Evolutionary conservation across 495 filamentous ascomycete species (phyloP).

Genomic region (Jackrogersella multiformis): DNA sequence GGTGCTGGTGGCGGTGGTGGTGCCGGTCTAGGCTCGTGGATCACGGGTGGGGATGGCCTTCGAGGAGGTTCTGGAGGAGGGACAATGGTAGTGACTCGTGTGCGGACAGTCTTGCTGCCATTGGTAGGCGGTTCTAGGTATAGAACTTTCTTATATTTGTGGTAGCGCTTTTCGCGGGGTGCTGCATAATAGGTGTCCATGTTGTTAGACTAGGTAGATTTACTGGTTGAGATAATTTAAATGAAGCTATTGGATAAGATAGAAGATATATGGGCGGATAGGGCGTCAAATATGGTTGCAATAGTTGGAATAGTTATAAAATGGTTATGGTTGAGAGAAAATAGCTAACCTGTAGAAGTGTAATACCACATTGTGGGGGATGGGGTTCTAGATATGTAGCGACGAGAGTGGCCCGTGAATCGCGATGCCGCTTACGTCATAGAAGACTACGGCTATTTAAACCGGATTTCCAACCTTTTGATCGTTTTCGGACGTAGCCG

Average conservation of each 20-base stretch:
- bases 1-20: constrained; percentile 34
- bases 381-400: constrained; percentile 23
- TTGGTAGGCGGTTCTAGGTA: constrained; percentile 56
- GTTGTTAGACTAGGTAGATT: constrained; percentile 24
- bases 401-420: constrained; percentile 8
- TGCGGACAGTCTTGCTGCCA: constrained; percentile 51
- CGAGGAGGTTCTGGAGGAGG: constrained; percentile 47
- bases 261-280: constrained; percentile 9
- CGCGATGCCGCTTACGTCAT: constrained; percentile 37
- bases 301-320: no score
- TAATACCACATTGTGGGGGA: constrained; percentile 44
- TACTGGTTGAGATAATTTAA: neutral
- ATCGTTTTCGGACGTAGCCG: neutral
- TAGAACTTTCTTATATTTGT: constrained; percentile 56
- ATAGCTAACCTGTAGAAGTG: constrained; percentile 45
- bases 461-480: constrained; percentile 40
- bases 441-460: constrained; percentile 36
- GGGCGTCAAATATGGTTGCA: neutral
- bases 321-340: neutral
- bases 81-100: constrained; percentile 55
- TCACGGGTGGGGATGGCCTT: constrained; percentile 41
- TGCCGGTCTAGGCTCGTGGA: constrained; percentile 21
- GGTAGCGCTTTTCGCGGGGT: constrained; percentile 43
- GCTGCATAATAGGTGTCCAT: constrained; percentile 46
- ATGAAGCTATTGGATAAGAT: constrained; percentile 15